Base-by-base conservation (phyloP, 2,329 filamentous ascomycete genomes). In the Colletotrichum endophyticum region DNA sequence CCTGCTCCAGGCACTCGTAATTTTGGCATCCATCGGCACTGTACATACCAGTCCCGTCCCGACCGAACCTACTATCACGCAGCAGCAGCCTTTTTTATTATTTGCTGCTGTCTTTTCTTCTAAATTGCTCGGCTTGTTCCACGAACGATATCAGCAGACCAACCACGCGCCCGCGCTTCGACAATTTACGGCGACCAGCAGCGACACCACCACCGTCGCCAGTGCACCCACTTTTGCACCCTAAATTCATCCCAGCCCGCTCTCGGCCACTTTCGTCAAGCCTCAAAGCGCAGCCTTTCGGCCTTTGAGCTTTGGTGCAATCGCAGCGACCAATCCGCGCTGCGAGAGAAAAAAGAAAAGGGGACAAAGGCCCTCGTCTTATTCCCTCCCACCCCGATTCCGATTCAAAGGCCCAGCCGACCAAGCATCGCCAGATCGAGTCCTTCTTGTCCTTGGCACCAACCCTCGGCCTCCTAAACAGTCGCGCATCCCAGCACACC, bases 181-280 rank as follows among this genome's bases (percentile, higher is more conserved):
- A 75, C 56, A 72, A 57, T 72, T 63, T 36, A 34, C 73, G 70
- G 62, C 70, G 49, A 74, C 56, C 69, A 75, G 67, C 59, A 70
- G 36, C 63, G 36, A 39, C 62, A 67, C 44, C 63, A 36, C 70
- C 56, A 73, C 56, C 39, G 27, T 63, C 72, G 59, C 72, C 59
- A 64, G 72, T 36, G 59, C 61, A 44, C 34, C 62, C 53, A 66
- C 72, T 39, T 61, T 44, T 11, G 32, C 34, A 73, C 70, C 53
- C 70, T 76, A 76, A 76, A 49, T 73, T 34, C 57, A 59, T 44
- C 39, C 73, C 36, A 76, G 73, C 73, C 73, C 70, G 73, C 73
- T 76, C 73, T 73, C 70, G 73, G 59, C 73, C 73, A 76, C 56
- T 76, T 73, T 76, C 39, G 44, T 69, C 63, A 34, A 73, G 70